Evolutionary conservation across 768 basidiomycete genomes (phyloP).

Genomic region (Termitomyces titanicus): DNA sequence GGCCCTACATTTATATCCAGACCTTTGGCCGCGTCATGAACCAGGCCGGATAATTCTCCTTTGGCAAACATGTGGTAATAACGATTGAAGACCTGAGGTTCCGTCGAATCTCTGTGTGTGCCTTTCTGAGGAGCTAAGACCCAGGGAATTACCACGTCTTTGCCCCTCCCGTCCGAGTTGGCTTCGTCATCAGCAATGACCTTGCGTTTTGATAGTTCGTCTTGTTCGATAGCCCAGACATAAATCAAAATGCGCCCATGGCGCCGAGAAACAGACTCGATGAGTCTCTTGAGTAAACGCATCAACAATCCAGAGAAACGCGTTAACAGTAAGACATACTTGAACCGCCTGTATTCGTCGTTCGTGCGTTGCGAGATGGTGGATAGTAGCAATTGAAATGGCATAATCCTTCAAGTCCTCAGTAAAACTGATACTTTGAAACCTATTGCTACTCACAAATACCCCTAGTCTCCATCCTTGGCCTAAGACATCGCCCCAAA

Average conservation of each 20-base stretch:
- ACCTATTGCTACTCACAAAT: constrained; percentile 52
- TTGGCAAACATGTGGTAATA: constrained; percentile 96
- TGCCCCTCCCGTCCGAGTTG: constrained; percentile 33
- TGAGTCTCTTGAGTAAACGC: constrained; percentile 42
- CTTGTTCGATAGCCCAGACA: constrained; percentile 97
- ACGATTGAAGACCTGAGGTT: constrained; percentile 63
- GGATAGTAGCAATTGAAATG: constrained; percentile 96
- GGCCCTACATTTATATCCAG: constrained; percentile 53
- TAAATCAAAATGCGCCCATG: constrained; percentile 87
- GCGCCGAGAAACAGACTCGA: constrained; percentile 58
- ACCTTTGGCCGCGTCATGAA: constrained; percentile 55
- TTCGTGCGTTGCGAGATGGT: constrained; percentile 82
- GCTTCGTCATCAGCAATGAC: constrained; percentile 37
- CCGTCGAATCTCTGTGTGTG: constrained; percentile 13
- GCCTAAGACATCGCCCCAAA: constrained; percentile 76
- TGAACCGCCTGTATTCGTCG: constrained; percentile 72
- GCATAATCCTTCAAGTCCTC: constrained; percentile 72
- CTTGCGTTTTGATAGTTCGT: constrained; percentile 72
- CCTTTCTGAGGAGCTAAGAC: constrained; percentile 43
- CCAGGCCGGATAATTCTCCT: constrained; percentile 69
- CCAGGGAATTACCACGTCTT: constrained; percentile 93
- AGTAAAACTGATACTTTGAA: not conserved
- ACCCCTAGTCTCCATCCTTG: constrained; percentile 70
- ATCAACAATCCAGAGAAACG: not conserved
- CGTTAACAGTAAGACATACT: constrained; percentile 35